Evolutionary conservation across 768 basidiomycete species (phyloP).

Genomic region (Gautieria morchelliformis): DNA sequence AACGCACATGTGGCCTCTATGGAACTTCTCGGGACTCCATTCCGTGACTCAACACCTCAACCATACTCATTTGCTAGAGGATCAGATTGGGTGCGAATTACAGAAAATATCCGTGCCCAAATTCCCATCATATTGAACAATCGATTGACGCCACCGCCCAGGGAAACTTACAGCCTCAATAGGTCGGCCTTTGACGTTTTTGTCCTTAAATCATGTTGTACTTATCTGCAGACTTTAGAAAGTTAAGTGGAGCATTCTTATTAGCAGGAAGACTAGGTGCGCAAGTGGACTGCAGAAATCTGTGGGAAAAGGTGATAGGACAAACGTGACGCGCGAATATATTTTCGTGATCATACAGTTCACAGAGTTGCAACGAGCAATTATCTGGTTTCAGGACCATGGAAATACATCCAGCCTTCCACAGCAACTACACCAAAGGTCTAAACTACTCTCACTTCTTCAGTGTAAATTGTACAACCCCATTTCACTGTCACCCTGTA

Average conservation of each 20-base stretch:
- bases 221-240: slow-evolving; percentile 31
- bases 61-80: slow-evolving; percentile 74
- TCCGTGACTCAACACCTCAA: slow-evolving; percentile 51
- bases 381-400: no score
- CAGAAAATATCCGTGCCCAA: slow-evolving; percentile 60
- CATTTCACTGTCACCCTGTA: not conserved
- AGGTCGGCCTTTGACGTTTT: slow-evolving; percentile 34
- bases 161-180: slow-evolving; percentile 92
- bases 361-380: no score
- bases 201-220: not conserved
- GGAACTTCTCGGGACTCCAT: slow-evolving; percentile 78
- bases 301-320: slow-evolving; percentile 66
- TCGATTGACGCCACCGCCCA: slow-evolving; percentile 83
- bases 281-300: slow-evolving; percentile 53
- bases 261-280: slow-evolving; percentile 69
- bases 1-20: slow-evolving; percentile 80
- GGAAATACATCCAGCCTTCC: no score
- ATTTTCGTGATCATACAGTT: no score
- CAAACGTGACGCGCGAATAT: slow-evolving; percentile 13
- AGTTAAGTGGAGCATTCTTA: slow-evolving; percentile 75
- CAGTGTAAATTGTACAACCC: no score
- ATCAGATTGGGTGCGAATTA: slow-evolving; percentile 59
- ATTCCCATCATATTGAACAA: slow-evolving; percentile 90
- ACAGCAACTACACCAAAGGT: no score
- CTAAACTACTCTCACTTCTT: no score